Evolutionary conservation across 2,329 filamentous ascomycete species (phyloP).

Genomic region (Alternaria ventricosa): DNA sequence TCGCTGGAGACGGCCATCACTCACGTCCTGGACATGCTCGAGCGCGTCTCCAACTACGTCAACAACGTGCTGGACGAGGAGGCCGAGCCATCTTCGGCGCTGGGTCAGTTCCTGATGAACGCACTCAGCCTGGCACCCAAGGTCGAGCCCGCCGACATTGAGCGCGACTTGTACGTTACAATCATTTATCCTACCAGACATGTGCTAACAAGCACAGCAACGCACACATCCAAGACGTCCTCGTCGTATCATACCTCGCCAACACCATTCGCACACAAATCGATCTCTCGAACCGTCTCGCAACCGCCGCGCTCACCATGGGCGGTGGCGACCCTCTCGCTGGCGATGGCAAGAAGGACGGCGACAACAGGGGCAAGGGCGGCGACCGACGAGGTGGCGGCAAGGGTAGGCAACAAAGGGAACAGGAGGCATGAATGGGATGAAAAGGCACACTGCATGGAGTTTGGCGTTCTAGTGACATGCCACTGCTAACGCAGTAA

Average conservation of each 20-base stretch:
- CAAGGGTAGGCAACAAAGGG: constrained; percentile 43
- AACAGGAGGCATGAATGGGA: constrained; percentile 41
- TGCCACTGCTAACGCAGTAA: constrained; percentile 5
- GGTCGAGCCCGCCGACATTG: constrained; percentile 87
- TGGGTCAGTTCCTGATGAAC: constrained; percentile 96
- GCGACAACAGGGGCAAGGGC: constrained; percentile 39
- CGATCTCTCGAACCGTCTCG: constrained; percentile 93
- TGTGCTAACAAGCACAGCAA: constrained; percentile 66
- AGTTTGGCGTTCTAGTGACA: constrained; percentile 29
- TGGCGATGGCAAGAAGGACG: constrained; percentile 44
- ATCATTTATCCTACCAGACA: not conserved
- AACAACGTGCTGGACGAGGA: constrained; percentile 94
- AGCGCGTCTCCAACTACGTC: constrained; percentile 90
- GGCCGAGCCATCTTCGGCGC: constrained; percentile 82
- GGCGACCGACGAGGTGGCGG: constrained; percentile 41
- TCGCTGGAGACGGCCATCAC: constrained; percentile 83
- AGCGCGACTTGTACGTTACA: constrained; percentile 78
- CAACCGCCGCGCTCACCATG: constrained; percentile 64
- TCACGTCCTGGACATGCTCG: constrained; percentile 86
- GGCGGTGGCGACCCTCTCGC: constrained; percentile 50
- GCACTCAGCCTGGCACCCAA: constrained; percentile 92
- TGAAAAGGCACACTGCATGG: constrained; percentile 22
- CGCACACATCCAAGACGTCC: constrained; percentile 98
- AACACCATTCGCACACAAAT: constrained; percentile 99
- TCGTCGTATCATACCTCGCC: constrained; percentile 96